phyloP scores from a whole-genome alignment of 768 basidiomycete genomes.

The Mycena polygramma region DNA sequence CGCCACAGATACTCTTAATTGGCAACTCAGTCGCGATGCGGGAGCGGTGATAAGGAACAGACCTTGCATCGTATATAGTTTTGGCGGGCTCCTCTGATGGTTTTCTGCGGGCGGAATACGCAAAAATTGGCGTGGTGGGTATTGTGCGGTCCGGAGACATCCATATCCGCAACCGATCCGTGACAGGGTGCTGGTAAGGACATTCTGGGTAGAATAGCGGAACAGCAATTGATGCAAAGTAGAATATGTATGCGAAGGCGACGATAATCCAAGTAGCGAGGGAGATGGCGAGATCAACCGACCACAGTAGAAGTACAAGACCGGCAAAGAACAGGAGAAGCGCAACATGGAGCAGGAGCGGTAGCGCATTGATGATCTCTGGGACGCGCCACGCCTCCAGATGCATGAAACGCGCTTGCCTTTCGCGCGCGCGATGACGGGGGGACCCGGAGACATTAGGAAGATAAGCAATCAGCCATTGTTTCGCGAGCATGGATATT shows the following conservation, averaged over 20 bases:
- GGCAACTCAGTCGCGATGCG: background rate
- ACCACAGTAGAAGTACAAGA: constrained; percentile 56
- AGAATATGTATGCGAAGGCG: constrained; percentile 52
- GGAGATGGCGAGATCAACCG: constrained; percentile 49
- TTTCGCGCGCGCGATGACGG: constrained; percentile 51
- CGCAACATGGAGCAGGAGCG: constrained; percentile 55
- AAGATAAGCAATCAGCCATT: constrained; percentile 56
- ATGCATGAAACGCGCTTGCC: constrained; percentile 53
- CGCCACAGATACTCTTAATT: constrained; percentile 4
- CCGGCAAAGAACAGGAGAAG: constrained; percentile 59
- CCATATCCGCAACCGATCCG: constrained; percentile 49
- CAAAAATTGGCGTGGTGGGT: constrained; percentile 8
- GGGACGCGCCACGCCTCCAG: constrained; percentile 56
- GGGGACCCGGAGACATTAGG: constrained; percentile 53
- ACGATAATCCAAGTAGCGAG: constrained; percentile 52
- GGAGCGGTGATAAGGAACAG: background rate
- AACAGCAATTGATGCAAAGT: constrained; percentile 53
- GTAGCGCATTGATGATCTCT: constrained; percentile 53
- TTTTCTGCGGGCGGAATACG: constrained; percentile 2
- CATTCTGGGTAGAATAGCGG: constrained; percentile 56
- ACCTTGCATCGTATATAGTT: constrained; percentile 33
- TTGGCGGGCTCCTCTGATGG: constrained; percentile 6
- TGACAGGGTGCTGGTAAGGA: constrained; percentile 57
- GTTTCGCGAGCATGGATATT: constrained; percentile 61
- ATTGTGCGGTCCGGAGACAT: constrained; percentile 8